Conservation (phyloP, 495 filamentous ascomycete genomes). For the Penicillium argentinense region DNA sequence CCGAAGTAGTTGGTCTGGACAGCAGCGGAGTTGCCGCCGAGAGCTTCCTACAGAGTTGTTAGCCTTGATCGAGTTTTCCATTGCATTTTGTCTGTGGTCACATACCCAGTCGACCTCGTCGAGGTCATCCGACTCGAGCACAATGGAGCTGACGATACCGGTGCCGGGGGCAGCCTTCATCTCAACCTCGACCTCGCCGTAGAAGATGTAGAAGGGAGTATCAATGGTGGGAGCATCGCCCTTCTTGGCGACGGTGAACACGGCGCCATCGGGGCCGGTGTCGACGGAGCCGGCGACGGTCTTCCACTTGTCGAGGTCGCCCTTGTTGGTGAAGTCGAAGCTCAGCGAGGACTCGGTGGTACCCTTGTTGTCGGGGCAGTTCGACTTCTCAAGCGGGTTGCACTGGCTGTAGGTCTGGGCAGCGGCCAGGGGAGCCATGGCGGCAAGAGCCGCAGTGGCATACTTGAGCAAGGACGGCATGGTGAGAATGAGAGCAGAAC, state of each 20-base stretch:
- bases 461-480: conserved; percentile 38
- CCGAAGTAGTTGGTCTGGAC: conserved; percentile 95
- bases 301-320: conserved; percentile 49
- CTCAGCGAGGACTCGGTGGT: conserved; percentile 8
- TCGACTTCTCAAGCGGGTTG: conserved; percentile 40
- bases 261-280: conserved; percentile 54
- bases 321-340: conserved; percentile 13
- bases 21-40: conserved; percentile 60
- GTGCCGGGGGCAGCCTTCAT: conserved; percentile 71
- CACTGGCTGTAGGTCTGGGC: conserved; percentile 51
- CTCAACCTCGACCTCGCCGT: conserved; percentile 66
- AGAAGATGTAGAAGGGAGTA: conserved; percentile 76
- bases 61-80: neutral
- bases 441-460: conserved; percentile 36
- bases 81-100: neutral
- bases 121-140: conserved; percentile 85
- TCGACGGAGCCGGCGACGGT: conserved; percentile 57
- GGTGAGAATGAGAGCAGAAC: conserved; percentile 4
- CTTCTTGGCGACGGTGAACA: conserved; percentile 69
- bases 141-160: conserved; percentile 78
- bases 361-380: conserved; percentile 14
- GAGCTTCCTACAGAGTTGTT: conserved; percentile 34
- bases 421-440: conserved; percentile 32
- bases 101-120: conserved; percentile 95
- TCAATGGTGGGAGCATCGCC: conserved; percentile 74